Percentiles rank a stretch among this genome's conserved stretches.
Conservation (phyloP, 1,284 basidiomycete species). For the Trichosporon coremiiforme region DNA sequence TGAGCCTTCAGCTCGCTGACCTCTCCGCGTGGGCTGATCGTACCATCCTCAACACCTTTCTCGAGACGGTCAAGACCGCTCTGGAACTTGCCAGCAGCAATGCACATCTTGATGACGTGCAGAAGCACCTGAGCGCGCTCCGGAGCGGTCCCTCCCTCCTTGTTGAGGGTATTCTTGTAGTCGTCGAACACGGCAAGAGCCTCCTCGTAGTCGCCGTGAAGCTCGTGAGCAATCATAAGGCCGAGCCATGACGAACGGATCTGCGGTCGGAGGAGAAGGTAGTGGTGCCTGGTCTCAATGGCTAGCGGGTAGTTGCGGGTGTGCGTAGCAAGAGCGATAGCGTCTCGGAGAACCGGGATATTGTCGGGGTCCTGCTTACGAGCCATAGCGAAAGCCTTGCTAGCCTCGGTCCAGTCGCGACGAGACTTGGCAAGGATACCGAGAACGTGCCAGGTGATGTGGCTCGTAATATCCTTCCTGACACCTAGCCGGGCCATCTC, state of each 20-base stretch:
- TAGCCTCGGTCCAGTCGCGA: slow-evolving; percentile 61
- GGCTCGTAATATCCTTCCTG: slow-evolving; percentile 82
- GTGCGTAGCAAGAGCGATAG: slow-evolving; percentile 86
- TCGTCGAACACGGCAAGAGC: slow-evolving; percentile 74
- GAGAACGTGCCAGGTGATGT: slow-evolving; percentile 98
- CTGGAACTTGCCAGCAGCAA: slow-evolving; percentile 66
- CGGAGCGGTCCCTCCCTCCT: slow-evolving; percentile 60
- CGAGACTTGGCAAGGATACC: slow-evolving; percentile 79
- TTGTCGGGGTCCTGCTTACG: slow-evolving; percentile 90
- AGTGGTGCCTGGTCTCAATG: slow-evolving; percentile 78
- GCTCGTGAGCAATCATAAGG: slow-evolving; percentile 83
- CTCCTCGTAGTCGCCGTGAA: slow-evolving; percentile 73
- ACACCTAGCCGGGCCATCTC: slow-evolving; percentile 83
- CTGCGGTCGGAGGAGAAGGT: slow-evolving; percentile 79
- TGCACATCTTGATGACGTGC: slow-evolving; percentile 77
- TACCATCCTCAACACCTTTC: slow-evolving; percentile 65
- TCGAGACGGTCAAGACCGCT: slow-evolving; percentile 66
- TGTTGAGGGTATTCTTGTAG: slow-evolving; percentile 58
- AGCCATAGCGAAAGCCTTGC: slow-evolving; percentile 65
- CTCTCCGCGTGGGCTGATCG: slow-evolving; percentile 71
- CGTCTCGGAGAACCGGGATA: slow-evolving; percentile 87
- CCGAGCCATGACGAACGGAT: slow-evolving; percentile 87
- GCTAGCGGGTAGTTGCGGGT: slow-evolving; percentile 79
- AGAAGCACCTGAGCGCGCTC: slow-evolving; percentile 85
- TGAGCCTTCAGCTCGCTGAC: slow-evolving; percentile 68